Evolutionary conservation across 73 alveolate genomes (phyloP).

Genomic region (Effrenium voratum): DNA sequence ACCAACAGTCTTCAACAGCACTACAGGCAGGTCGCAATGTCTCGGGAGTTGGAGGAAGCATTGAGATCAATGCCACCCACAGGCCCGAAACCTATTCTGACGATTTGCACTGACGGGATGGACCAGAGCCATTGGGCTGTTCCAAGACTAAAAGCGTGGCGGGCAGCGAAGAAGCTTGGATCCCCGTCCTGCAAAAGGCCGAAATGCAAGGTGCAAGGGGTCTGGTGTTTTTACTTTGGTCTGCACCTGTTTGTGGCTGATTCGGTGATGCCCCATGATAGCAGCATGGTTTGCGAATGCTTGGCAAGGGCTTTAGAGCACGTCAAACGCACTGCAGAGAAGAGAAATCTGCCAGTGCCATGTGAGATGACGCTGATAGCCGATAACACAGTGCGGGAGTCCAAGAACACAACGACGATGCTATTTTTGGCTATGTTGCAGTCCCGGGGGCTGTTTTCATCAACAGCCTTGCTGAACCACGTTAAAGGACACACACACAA

Average conservation of each 20-base stretch:
- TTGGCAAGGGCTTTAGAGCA: background rate
- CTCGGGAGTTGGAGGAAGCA: background rate
- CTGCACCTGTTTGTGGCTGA: background rate
- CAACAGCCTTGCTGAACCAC: background rate
- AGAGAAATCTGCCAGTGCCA: background rate
- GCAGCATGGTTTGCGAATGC: background rate
- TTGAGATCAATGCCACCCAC: background rate
- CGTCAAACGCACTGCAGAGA: background rate
- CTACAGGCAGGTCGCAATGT: background rate
- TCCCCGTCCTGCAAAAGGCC: background rate
- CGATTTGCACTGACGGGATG: conserved; percentile 9
- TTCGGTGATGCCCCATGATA: background rate
- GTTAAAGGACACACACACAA: background rate
- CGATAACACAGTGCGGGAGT: background rate
- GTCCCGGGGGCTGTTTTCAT: background rate
- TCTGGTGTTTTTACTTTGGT: background rate
- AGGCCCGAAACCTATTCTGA: background rate
- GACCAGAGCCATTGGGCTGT: conserved; percentile 11
- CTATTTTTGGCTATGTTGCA: background rate
- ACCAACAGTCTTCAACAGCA: background rate
- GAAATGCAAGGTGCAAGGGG: background rate
- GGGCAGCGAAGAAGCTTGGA: background rate
- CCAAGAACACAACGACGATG: background rate
- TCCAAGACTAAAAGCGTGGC: background rate
- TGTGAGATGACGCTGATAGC: background rate